Conservation (phyloP, 2,329 filamentous ascomycete genomes). For the Aspergillus sp. region DNA sequence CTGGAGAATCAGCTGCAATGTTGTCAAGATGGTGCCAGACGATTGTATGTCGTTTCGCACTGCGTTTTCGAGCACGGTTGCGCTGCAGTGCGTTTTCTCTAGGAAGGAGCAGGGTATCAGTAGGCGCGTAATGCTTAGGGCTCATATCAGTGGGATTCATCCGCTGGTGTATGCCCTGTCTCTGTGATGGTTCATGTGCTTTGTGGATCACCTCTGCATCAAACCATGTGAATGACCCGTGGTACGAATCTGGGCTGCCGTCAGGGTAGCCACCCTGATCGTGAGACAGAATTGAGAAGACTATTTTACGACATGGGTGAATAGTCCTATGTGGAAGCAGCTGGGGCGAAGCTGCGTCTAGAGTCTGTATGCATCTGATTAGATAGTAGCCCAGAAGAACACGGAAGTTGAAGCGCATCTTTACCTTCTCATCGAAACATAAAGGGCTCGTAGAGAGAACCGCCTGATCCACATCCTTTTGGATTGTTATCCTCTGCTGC, state of each 20-base stretch:
- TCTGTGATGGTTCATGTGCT: conserved; percentile 23
- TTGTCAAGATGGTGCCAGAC: conserved; percentile 38
- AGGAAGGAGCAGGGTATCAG: conserved; percentile 31
- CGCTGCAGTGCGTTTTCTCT: conserved; percentile 29
- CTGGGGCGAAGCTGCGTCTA: conserved; percentile 16
- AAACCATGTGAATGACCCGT: conserved; percentile 40
- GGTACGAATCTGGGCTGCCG: conserved; percentile 21
- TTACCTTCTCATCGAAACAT: conserved; percentile 33
- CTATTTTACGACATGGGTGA: conserved; percentile 41
- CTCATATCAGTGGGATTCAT: conserved; percentile 17
- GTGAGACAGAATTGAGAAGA: conserved; percentile 35
- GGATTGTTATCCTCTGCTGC: conserved; percentile 21
- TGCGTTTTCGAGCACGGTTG: conserved; percentile 25
- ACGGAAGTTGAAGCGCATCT: neutral
- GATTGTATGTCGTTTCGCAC: conserved; percentile 27
- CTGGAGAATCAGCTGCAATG: conserved; percentile 28
- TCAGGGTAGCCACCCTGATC: conserved; percentile 31
- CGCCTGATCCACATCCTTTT: conserved; percentile 34
- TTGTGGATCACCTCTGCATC: conserved; percentile 33
- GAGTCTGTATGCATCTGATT: conserved; percentile 9
- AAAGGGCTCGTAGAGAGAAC: conserved; percentile 36
- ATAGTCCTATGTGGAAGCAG: conserved; percentile 33
- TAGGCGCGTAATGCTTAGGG: conserved; percentile 20
- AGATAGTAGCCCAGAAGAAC: neutral
- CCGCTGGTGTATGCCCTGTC: conserved; percentile 14